A percentile compares a stretch with the other conserved stretches of the same genome.
These are phyloP conservation scores for Aplosporella prunicola DNA, from an alignment of 2,329 filamentous ascomycete genomes.

Conservation along the genomic window DNA sequence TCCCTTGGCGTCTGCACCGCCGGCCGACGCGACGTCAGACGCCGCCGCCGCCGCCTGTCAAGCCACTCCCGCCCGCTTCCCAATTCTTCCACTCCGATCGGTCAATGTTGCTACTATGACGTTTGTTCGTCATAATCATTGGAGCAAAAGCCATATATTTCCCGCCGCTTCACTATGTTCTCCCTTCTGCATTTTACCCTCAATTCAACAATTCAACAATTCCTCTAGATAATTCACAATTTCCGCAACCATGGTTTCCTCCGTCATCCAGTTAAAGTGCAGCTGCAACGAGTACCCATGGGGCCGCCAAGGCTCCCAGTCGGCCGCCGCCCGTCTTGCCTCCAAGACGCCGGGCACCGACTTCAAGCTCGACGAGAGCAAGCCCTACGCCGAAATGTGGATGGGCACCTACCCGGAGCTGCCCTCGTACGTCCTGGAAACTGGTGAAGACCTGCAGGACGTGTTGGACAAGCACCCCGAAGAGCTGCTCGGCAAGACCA, in stretches of 20 bases:
- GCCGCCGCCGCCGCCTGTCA: too few relatives aligned
- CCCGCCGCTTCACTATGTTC: not conserved
- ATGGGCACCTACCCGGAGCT: constrained; percentile 67
- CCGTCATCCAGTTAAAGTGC: constrained; percentile 46
- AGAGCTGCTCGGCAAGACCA: constrained; percentile 53
- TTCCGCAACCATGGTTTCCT: constrained; percentile 36
- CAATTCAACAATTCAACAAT: not conserved
- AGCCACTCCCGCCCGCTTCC: too few relatives aligned
- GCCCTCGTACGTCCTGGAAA: constrained; percentile 49
- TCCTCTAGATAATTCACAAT: too few relatives aligned
- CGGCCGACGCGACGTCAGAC: too few relatives aligned
- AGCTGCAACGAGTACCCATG: constrained; percentile 56
- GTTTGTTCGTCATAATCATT: constrained; percentile 6
- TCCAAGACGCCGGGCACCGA: constrained; percentile 53
- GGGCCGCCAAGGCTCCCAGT: constrained; percentile 59
- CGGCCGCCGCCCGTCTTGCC: constrained; percentile 56
- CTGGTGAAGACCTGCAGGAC: constrained; percentile 54
- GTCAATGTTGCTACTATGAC: constrained; percentile 13
- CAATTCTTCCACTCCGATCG: too few relatives aligned
- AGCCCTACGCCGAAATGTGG: constrained; percentile 60
- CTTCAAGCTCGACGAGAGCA: constrained; percentile 55
- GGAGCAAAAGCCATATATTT: too few relatives aligned
- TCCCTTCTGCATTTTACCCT: constrained; percentile 10
- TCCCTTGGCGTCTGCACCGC: too few relatives aligned
- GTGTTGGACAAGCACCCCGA: constrained; percentile 54